Evolutionary conservation across 2,329 filamentous ascomycete species (phyloP).

Genomic region (Microcyclospora pomicola): DNA sequence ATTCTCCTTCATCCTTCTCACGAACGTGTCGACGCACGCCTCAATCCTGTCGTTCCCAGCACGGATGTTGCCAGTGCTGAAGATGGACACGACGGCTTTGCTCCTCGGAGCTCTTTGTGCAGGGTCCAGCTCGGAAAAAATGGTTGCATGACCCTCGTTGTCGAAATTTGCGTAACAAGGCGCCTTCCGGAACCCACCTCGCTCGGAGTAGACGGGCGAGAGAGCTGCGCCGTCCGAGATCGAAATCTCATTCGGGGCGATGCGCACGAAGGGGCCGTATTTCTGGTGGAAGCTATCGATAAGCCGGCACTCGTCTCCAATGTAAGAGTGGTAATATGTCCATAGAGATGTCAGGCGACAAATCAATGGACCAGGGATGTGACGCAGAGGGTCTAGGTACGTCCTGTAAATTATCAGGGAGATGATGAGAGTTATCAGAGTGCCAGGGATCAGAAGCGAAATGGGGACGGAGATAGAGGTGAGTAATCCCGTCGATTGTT

Average conservation of each 20-base stretch:
- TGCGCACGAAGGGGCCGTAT: slow-evolving; percentile 55
- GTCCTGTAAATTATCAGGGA: slow-evolving; percentile 13
- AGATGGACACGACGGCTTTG: slow-evolving; percentile 38
- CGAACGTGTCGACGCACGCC: slow-evolving; percentile 29
- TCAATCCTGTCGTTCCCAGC: slow-evolving; percentile 27
- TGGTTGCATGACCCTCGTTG: slow-evolving; percentile 40
- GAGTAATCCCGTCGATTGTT: no score
- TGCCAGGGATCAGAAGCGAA: no score
- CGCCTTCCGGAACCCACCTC: slow-evolving; percentile 41
- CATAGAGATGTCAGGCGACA: slow-evolving; percentile 17
- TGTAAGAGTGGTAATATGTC: slow-evolving; percentile 18
- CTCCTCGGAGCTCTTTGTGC: slow-evolving; percentile 31
- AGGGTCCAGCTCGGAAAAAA: slow-evolving; percentile 37
- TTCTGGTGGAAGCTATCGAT: slow-evolving; percentile 40
- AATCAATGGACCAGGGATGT: slow-evolving; percentile 20
- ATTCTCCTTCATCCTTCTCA: slow-evolving; percentile 27
- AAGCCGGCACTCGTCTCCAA: slow-evolving; percentile 15
- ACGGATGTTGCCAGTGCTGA: slow-evolving; percentile 34
- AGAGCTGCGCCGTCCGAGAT: slow-evolving; percentile 34
- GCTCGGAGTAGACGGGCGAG: slow-evolving; percentile 36
- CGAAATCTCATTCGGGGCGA: slow-evolving; percentile 54
- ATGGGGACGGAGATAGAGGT: no score
- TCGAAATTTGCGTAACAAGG: slow-evolving; percentile 42
- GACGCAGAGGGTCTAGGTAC: slow-evolving; percentile 22
- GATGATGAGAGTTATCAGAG: no score